phyloP scores from a whole-genome alignment of 208 protist species.

The Wallacemonas sp. region DNA sequence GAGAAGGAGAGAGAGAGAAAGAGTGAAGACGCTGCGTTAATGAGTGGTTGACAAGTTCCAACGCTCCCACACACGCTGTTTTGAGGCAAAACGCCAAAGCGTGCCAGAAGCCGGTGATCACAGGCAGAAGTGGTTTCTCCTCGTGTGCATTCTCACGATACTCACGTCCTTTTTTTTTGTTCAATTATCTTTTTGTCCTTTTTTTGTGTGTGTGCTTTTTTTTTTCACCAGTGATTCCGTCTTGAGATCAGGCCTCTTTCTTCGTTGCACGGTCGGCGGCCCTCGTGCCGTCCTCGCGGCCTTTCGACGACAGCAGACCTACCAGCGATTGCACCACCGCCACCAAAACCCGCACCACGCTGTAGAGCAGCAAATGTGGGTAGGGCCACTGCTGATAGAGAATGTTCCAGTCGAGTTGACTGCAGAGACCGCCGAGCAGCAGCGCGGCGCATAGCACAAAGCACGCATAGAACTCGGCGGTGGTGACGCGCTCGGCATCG shows the following conservation, averaged over 20 bases:
- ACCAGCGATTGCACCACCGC: not conserved
- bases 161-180: too few species aligned
- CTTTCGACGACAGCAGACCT: too few species aligned
- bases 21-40: not conserved
- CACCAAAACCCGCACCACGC: slow-evolving; percentile 1
- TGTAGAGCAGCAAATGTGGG: slow-evolving; percentile 37
- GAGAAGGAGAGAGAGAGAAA: slow-evolving; percentile 10
- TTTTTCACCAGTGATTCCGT: too few species aligned
- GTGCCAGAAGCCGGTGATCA: too few species aligned
- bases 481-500: not conserved
- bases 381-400: slow-evolving; percentile 61
- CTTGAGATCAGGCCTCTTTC: too few species aligned
- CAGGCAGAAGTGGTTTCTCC: too few species aligned
- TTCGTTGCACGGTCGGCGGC: too few species aligned
- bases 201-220: slow-evolving; percentile 14
- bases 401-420: slow-evolving; percentile 54
- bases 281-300: too few species aligned
- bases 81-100: too few species aligned
- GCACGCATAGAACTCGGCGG: slow-evolving; percentile 15
- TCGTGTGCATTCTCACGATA: too few species aligned
- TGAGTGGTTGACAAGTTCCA: too few species aligned
- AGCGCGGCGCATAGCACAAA: slow-evolving; percentile 36
- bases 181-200: slow-evolving; percentile 16
- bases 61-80: too few species aligned
- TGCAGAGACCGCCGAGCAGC: slow-evolving; percentile 41